Evolutionary conservation across 257 asterid species (phyloP).

Genomic region (Solanum raphanifolium): DNA sequence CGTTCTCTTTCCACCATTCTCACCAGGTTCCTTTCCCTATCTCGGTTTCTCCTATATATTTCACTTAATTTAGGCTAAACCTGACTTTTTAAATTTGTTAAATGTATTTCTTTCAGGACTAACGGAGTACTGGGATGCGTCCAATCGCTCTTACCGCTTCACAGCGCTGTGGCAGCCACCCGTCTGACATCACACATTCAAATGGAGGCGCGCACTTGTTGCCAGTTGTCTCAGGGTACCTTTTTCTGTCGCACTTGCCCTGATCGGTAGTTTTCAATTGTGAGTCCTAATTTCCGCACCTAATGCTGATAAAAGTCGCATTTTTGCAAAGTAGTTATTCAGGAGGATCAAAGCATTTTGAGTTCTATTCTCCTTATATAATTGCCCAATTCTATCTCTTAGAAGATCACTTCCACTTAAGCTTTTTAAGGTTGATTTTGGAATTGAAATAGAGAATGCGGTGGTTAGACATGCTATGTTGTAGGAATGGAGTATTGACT

Average conservation of each 20-base stretch:
- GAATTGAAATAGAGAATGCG: not conserved
- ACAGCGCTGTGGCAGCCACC: slow-evolving; percentile 16
- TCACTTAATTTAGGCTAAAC: not conserved
- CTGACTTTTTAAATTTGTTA: not conserved
- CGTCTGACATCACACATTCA: slow-evolving; percentile 24
- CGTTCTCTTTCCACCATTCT: slow-evolving; percentile 17
- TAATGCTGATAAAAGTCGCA: not conserved
- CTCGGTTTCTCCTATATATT: not conserved
- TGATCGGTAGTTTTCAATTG: slow-evolving; percentile 17
- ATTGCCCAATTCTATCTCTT: not conserved
- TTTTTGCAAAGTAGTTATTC: not conserved
- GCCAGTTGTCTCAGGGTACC: slow-evolving; percentile 35
- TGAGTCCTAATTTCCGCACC: slow-evolving; percentile 4
- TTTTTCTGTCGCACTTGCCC: slow-evolving; percentile 30
- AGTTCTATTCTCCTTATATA: not conserved
- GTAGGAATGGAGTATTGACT: not conserved
- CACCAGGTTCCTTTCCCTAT: slow-evolving; percentile 9
- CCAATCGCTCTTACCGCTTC: slow-evolving; percentile 26
- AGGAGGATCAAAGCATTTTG: not conserved
- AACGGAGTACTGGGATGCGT: slow-evolving; percentile 18
- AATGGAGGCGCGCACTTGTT: slow-evolving; percentile 19
- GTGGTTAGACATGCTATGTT: not conserved
- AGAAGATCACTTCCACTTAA: not conserved
- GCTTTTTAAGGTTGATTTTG: not conserved
- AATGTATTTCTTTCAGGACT: slow-evolving; percentile 5